Percentiles rank a stretch among this genome's conserved stretches.
phyloP scores from a whole-genome alignment of 805 yeast genomes.

The Sugiyamaella qingdaonensis region DNA sequence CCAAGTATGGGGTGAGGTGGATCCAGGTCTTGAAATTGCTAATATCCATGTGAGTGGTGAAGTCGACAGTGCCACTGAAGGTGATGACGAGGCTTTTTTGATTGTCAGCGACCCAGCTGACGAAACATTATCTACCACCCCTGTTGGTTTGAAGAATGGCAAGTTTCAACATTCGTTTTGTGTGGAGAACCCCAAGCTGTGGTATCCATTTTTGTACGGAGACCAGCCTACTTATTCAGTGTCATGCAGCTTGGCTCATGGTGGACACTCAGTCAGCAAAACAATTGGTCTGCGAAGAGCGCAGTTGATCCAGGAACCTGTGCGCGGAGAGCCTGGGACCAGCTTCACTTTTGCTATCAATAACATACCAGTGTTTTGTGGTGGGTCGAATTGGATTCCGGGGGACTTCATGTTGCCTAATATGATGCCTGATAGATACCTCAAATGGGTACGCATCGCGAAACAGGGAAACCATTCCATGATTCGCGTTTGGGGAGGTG shows the following conservation, averaged over 20 bases:
- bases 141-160: not conserved
- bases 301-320: slow-evolving; percentile 39
- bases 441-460: slow-evolving; percentile 34
- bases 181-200: slow-evolving; percentile 33
- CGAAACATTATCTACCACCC: not conserved
- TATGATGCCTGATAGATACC: slow-evolving; percentile 33
- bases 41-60: not conserved
- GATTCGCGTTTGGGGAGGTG: slow-evolving; percentile 49
- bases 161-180: not conserved
- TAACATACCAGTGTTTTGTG: slow-evolving; percentile 34
- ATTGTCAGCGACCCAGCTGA: not conserved
- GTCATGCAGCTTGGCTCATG: not conserved
- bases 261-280: slow-evolving; percentile 4
- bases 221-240: slow-evolving; percentile 34
- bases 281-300: slow-evolving; percentile 40
- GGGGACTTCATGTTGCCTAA: slow-evolving; percentile 38
- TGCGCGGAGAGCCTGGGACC: slow-evolving; percentile 32
- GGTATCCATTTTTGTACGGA: slow-evolving; percentile 42
- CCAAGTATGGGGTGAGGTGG: slow-evolving; percentile 1
- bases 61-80: not conserved
- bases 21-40: not conserved
- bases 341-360: slow-evolving; percentile 42
- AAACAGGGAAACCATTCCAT: slow-evolving; percentile 40
- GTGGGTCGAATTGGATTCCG: slow-evolving; percentile 49
- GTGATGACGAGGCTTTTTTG: not conserved